Conservation (phyloP, 129 eudicot genomes). For the Chrysanthemum lavandulifolium region DNA sequence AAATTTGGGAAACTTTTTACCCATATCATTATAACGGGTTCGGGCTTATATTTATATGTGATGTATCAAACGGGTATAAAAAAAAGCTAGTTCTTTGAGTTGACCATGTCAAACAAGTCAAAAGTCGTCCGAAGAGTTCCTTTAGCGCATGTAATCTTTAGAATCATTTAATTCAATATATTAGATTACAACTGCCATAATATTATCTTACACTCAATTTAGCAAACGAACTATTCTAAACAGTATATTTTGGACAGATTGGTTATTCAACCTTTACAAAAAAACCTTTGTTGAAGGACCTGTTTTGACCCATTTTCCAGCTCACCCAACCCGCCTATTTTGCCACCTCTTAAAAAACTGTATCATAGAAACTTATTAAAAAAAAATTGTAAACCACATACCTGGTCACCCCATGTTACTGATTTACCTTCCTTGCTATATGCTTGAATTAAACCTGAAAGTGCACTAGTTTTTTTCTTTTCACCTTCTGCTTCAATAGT, state of each 20-base stretch:
- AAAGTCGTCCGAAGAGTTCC: not conserved
- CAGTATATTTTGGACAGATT: not conserved
- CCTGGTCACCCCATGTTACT: constrained; percentile 93
- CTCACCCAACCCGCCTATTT: not conserved
- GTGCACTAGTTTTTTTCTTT: constrained; percentile 38
- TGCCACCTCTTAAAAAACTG: not conserved
- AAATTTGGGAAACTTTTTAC: too few relatives aligned
- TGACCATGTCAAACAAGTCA: not conserved
- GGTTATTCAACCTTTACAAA: not conserved
- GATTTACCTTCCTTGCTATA: constrained; percentile 87
- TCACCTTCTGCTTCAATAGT: constrained; percentile 34
- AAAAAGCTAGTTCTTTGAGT: not conserved
- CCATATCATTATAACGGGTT: too few relatives aligned
- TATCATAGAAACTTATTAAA: not conserved
- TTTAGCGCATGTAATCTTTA: not conserved
- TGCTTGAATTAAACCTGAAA: constrained; percentile 55
- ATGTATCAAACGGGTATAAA: not conserved
- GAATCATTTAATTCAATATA: not conserved
- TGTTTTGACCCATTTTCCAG: not conserved
- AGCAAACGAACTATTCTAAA: not conserved
- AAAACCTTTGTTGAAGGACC: not conserved
- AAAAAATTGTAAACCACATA: constrained; percentile 26
- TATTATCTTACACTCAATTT: not conserved
- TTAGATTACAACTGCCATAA: not conserved
- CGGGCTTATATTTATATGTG: not conserved